A percentile compares a stretch with the other conserved stretches of the same genome.
Conservation (phyloP, 768 basidiomycete genomes). For the Russula lepida region DNA sequence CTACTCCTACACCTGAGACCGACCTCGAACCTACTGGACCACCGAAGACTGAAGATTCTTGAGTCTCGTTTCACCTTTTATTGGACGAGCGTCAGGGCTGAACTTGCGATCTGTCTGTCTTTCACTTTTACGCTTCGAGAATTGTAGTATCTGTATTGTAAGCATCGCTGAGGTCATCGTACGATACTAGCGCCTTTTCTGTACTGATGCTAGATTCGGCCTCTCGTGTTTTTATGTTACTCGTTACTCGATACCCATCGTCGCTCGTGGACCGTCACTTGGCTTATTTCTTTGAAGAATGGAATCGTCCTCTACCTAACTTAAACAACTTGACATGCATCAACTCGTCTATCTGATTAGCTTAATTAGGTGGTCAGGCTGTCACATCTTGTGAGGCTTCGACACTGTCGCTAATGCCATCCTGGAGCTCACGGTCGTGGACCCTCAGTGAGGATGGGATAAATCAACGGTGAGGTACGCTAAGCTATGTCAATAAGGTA, state of each 20-base stretch:
- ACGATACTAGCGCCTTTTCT: not conserved
- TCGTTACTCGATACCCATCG: conserved; percentile 17
- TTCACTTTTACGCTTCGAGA: not conserved
- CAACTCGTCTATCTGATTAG: not conserved
- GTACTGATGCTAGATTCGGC: conserved; percentile 42
- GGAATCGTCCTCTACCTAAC: not conserved
- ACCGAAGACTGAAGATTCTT: not conserved
- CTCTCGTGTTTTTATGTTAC: conserved; percentile 30
- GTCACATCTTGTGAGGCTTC: no score
- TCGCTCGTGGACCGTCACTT: not conserved
- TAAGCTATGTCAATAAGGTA: no score
- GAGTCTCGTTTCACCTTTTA: not conserved
- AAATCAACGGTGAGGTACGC: no score
- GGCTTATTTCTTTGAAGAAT: not conserved
- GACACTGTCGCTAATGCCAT: no score
- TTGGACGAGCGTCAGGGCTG: not conserved
- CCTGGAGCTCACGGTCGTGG: no score
- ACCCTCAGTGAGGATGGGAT: no score
- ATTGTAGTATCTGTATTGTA: conserved; percentile 7
- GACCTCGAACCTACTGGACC: not conserved
- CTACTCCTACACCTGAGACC: conserved; percentile 1
- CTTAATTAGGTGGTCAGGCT: no score
- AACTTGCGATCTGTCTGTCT: not conserved
- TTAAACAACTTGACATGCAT: not conserved
- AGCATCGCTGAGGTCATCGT: conserved; percentile 4